Percentiles rank a stretch among this genome's conserved stretches.
These are phyloP conservation scores for Henckelia pumila DNA, from an alignment of 257 asterid genomes.

Conservation along the genomic window DNA sequence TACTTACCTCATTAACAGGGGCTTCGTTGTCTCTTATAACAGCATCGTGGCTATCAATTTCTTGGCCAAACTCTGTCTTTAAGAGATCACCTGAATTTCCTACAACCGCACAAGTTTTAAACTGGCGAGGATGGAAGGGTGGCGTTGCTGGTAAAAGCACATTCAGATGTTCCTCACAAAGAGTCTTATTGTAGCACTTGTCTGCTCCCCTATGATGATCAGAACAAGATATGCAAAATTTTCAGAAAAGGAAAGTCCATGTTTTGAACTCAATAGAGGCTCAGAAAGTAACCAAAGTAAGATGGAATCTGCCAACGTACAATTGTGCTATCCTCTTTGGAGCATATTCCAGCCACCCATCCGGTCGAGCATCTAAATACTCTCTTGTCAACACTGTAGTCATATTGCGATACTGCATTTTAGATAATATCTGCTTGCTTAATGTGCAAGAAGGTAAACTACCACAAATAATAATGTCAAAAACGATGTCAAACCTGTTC, in stretches of 20 bases:
- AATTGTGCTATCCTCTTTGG: constrained; percentile 92
- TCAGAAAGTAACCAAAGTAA: constrained; percentile 17
- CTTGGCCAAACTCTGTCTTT: constrained; percentile 88
- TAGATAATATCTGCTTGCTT: constrained; percentile 39
- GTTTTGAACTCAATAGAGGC: background rate
- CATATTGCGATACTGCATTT: constrained; percentile 99
- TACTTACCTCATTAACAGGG: constrained; percentile 81
- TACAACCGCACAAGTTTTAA: constrained; percentile 91
- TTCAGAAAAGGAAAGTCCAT: background rate
- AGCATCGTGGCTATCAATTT: constrained; percentile 93
- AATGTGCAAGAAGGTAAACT: constrained; percentile 20
- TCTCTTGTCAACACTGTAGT: constrained; percentile 96
- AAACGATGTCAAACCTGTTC: constrained; percentile 65
- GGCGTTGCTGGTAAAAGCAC: constrained; percentile 87
- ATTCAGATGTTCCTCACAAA: constrained; percentile 88
- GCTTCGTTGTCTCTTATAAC: constrained; percentile 98
- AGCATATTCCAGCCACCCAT: constrained; percentile 95
- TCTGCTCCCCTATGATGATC: constrained; percentile 63
- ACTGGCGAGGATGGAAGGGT: constrained; percentile 96
- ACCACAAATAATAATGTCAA: constrained; percentile 16
- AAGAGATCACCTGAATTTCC: constrained; percentile 98
- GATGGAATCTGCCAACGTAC: constrained; percentile 43
- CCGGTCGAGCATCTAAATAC: constrained; percentile 91
- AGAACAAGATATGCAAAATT: constrained; percentile 5
- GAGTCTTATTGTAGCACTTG: constrained; percentile 82